Evolutionary conservation across 2,329 filamentous ascomycete species (phyloP).

Genomic region (Decorospora gaudefroyi): DNA sequence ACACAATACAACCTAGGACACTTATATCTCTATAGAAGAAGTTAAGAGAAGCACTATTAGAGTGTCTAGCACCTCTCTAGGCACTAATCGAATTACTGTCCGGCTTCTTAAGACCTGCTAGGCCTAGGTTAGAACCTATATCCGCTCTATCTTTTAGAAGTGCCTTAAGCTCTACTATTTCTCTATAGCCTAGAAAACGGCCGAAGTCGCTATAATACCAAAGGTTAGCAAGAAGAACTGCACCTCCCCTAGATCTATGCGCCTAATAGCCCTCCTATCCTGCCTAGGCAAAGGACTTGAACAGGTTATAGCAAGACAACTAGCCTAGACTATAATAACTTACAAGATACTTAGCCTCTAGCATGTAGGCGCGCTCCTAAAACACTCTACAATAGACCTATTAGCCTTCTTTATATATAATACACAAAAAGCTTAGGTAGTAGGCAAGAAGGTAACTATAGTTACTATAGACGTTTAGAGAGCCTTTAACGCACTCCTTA

Average conservation of each 20-base stretch:
- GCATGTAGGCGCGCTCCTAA: conserved; percentile 10
- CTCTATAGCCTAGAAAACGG: conserved; percentile 1
- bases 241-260: conserved; percentile 2
- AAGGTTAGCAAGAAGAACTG: conserved; percentile 9
- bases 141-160: conserved; percentile 1
- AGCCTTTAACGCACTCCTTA: conserved; percentile 5
- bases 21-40: conserved; percentile 3
- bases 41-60: background rate
- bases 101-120: conserved; percentile 4
- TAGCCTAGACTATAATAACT: conserved; percentile 6
- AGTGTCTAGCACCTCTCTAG: conserved; percentile 2
- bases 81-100: background rate
- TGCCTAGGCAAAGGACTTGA: conserved; percentile 15
- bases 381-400: conserved; percentile 9
- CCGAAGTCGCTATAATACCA: conserved; percentile 12
- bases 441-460: conserved; percentile 5
- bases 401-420: conserved; percentile 8
- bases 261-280: conserved; percentile 10
- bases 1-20: too few species aligned
- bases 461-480: conserved; percentile 6
- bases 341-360: conserved; percentile 14
- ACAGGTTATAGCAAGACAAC: conserved; percentile 8
- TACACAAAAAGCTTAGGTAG: conserved; percentile 3
- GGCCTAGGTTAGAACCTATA: background rate
- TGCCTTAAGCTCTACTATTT: conserved; percentile 10